Conservation (phyloP, 768 basidiomycete species). For the Lactarius tabidus region DNA sequence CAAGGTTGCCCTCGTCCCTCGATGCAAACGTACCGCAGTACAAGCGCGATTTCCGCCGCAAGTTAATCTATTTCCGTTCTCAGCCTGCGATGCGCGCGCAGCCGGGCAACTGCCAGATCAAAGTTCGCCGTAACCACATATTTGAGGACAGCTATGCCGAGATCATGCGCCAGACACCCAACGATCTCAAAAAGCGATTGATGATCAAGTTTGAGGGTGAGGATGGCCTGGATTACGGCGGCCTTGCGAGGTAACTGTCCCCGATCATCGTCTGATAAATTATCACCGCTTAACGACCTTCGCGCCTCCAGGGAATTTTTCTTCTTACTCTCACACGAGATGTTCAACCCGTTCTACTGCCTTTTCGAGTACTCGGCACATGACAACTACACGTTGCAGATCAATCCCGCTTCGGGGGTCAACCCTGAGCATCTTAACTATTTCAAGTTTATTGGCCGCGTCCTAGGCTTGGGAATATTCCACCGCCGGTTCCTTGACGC, state of each 20-base stretch:
- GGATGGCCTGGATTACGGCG: conserved; percentile 98
- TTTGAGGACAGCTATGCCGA: conserved; percentile 99
- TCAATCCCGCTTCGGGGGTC: conserved; percentile 96
- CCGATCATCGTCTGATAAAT: background rate
- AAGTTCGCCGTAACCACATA: conserved; percentile 95
- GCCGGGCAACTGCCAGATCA: conserved; percentile 98
- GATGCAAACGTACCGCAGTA: conserved; percentile 98
- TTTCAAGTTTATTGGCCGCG: conserved; percentile 99
- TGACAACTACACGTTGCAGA: conserved; percentile 99
- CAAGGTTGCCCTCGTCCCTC: conserved; percentile 88
- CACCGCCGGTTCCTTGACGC: conserved; percentile 98
- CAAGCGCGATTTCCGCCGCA: conserved; percentile 98
- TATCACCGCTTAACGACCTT: conserved; percentile 9
- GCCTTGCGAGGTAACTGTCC: conserved; percentile 76
- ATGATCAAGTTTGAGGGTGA: conserved; percentile 99
- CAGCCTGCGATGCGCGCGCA: conserved; percentile 98
- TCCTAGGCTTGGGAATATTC: conserved; percentile 95
- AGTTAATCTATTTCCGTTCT: conserved; percentile 98
- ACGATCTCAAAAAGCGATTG: conserved; percentile 94
- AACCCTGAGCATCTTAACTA: conserved; percentile 99
- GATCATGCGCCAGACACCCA: conserved; percentile 99
- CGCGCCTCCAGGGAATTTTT: conserved; percentile 83
- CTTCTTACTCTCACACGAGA: conserved; percentile 98
- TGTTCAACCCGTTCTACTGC: conserved; percentile 99
- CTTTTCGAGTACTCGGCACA: conserved; percentile 99